Evolutionary conservation across 768 basidiomycete species (phyloP).

Genomic region (Lentinula boryana): DNA sequence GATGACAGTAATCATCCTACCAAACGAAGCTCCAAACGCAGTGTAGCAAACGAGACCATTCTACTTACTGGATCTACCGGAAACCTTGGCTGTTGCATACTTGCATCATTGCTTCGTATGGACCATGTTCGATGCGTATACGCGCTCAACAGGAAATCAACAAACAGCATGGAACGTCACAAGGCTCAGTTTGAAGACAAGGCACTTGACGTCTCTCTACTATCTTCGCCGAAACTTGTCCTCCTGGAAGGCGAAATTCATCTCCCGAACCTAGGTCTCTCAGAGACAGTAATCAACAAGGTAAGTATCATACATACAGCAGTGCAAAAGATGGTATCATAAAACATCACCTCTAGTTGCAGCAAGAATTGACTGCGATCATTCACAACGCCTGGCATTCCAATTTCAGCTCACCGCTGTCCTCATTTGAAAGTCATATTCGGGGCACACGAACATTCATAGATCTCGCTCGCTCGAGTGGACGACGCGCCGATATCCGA

Average conservation of each 20-base stretch:
- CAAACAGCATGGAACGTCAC: slow-evolving; percentile 12
- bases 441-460: slow-evolving; percentile 30
- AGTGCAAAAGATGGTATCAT: not conserved
- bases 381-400: slow-evolving; percentile 35
- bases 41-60: not conserved
- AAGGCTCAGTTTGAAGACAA: slow-evolving; percentile 14
- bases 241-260: slow-evolving; percentile 15
- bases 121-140: not conserved
- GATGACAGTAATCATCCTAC: no score
- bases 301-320: no score
- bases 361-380: slow-evolving; percentile 16
- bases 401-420: slow-evolving; percentile 34
- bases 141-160: slow-evolving; percentile 8
- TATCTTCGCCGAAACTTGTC: slow-evolving; percentile 9
- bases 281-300: no score
- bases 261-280: no score
- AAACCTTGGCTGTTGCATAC: not conserved
- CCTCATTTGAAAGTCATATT: slow-evolving; percentile 33
- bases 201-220: slow-evolving; percentile 4
- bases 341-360: not conserved
- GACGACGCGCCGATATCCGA: slow-evolving; percentile 7
- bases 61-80: not conserved
- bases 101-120: not conserved
- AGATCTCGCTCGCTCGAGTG: slow-evolving; percentile 19
- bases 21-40: no score